A percentile compares a stretch with the other conserved stretches of the same genome.
Evolutionary conservation across 352 stramenopile genomes (phyloP).

Genomic region (Hyaloperonospora arabidopsidis): DNA sequence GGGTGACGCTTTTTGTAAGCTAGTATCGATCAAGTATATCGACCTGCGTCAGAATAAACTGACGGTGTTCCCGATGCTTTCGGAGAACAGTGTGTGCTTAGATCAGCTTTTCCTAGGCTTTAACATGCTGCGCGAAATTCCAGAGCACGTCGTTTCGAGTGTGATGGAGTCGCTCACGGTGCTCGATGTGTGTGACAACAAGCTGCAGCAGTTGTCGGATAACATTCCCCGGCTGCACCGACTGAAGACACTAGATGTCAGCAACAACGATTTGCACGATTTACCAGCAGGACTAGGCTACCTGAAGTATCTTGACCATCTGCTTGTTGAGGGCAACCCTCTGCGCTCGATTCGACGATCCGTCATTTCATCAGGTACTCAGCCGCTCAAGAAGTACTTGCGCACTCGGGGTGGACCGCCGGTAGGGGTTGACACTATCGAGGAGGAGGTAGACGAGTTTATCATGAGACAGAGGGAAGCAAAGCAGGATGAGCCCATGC

Average conservation of each 20-base stretch:
- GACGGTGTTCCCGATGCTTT: constrained; percentile 46
- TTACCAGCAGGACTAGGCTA: constrained; percentile 65
- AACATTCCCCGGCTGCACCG: constrained; percentile 52
- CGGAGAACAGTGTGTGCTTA: constrained; percentile 31
- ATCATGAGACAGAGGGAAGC: constrained; percentile 34
- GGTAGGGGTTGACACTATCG: constrained; percentile 44
- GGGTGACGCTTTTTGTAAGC: constrained; percentile 23
- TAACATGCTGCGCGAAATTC: constrained; percentile 48
- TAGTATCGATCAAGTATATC: constrained; percentile 45
- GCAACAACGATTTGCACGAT: constrained; percentile 78
- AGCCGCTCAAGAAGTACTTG: constrained; percentile 78
- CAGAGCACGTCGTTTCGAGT: constrained; percentile 35
- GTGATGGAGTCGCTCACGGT: constrained; percentile 65
- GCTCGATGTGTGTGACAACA: constrained; percentile 76
- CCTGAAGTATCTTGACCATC: constrained; percentile 63
- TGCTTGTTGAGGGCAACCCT: constrained; percentile 71
- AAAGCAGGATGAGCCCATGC: constrained; percentile 32
- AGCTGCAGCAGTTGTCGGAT: constrained; percentile 47
- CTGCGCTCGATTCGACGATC: constrained; percentile 64
- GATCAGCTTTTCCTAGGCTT: constrained; percentile 75
- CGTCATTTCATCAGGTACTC: constrained; percentile 52
- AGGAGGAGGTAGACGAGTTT: constrained; percentile 74
- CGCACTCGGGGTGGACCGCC: constrained; percentile 61
- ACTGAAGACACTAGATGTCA: constrained; percentile 76
- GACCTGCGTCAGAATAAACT: constrained; percentile 75